phyloP scores from a whole-genome alignment of 805 yeast genomes.

The Ogataea paraovalis region DNA sequence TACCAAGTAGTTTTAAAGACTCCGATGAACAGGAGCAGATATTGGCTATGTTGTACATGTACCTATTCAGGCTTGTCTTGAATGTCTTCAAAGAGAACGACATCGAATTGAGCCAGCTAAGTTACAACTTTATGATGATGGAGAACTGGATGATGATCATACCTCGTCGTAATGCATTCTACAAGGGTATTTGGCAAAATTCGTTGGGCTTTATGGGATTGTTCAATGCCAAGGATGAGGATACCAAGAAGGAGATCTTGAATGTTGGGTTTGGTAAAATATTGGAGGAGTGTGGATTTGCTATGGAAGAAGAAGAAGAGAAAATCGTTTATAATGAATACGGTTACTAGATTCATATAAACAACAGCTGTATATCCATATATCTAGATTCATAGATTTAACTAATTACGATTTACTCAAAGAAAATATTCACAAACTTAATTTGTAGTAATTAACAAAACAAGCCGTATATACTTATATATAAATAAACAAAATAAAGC shows the following conservation, averaged over 20 bases:
- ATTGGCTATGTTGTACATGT: slow-evolving; percentile 65
- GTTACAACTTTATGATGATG: slow-evolving; percentile 81
- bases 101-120: slow-evolving; percentile 38
- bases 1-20: slow-evolving; percentile 37
- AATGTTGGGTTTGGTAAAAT: slow-evolving; percentile 47
- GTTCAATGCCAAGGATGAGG: slow-evolving; percentile 66
- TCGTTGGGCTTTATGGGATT: slow-evolving; percentile 80
- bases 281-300: slow-evolving; percentile 64
- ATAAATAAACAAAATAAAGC: neutral
- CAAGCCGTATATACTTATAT: neutral
- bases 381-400: neutral
- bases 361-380: neutral
- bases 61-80: slow-evolving; percentile 66
- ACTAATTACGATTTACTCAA: too few relatives aligned
- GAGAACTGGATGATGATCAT: slow-evolving; percentile 78
- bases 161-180: slow-evolving; percentile 67
- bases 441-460: neutral
- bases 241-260: slow-evolving; percentile 44
- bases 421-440: neutral
- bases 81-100: slow-evolving; percentile 57
- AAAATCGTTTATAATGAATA: slow-evolving; percentile 53
- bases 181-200: slow-evolving; percentile 62
- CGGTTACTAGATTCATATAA: slow-evolving; percentile 41
- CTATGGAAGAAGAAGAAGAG: slow-evolving; percentile 48
- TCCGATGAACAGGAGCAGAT: slow-evolving; percentile 47